phyloP scores from a whole-genome alignment of 2,329 filamentous ascomycete species.

The Pestalotiopsis sp. region DNA sequence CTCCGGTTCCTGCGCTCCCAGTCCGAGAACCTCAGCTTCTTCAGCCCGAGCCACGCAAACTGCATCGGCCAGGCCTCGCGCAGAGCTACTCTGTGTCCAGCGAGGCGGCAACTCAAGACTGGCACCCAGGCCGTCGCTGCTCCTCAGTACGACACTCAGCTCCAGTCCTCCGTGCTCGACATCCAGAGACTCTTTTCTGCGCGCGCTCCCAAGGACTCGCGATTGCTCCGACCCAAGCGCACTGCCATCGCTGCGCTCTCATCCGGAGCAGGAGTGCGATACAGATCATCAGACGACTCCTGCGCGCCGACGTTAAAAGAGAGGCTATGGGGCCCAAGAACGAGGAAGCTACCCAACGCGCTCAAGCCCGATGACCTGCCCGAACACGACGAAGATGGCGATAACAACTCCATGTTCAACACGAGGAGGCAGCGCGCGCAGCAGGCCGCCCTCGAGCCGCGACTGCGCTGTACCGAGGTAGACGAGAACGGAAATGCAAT shows the following conservation, averaged over 20 bases:
- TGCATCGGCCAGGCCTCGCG: conserved; percentile 14
- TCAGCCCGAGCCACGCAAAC: conserved; percentile 40
- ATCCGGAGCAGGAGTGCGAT: conserved; percentile 23
- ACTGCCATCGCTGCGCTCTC: conserved; percentile 14
- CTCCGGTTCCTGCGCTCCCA: conserved; percentile 75
- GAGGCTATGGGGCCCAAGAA: conserved; percentile 46
- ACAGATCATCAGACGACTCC: conserved; percentile 28
- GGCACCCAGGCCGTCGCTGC: background rate
- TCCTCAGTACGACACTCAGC: conserved; percentile 13
- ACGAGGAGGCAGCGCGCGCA: conserved; percentile 69
- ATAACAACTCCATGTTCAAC: conserved; percentile 65
- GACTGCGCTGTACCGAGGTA: conserved; percentile 91
- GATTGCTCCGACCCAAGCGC: conserved; percentile 12
- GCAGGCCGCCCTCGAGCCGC: conserved; percentile 81
- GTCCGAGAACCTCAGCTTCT: conserved; percentile 59
- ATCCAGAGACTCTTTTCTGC: conserved; percentile 21
- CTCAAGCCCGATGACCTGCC: conserved; percentile 62
- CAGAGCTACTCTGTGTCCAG: conserved; percentile 21
- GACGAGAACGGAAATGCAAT: conserved; percentile 92
- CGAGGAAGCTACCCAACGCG: conserved; percentile 39
- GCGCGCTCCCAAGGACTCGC: conserved; percentile 13
- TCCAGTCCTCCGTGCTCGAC: conserved; percentile 26
- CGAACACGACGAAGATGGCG: conserved; percentile 57
- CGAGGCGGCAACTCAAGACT: conserved; percentile 23
- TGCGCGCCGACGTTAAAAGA: conserved; percentile 46